Evolutionary conservation across 495 filamentous ascomycete species (phyloP).

Genomic region (Lasiosphaeriaceae sp.): DNA sequence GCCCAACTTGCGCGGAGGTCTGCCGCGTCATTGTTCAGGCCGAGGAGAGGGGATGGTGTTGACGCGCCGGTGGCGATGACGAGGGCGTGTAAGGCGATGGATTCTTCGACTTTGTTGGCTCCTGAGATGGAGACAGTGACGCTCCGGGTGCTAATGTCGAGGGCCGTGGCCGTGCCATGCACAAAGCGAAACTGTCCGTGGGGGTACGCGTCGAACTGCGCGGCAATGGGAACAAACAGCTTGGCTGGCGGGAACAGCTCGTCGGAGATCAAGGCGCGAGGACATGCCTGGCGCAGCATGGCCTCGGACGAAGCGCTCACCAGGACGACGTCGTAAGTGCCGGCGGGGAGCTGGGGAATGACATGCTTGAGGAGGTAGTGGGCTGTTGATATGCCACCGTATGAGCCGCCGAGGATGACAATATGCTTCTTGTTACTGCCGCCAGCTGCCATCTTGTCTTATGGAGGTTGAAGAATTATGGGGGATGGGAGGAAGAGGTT

Average conservation of each 20-base stretch:
- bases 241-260: conserved; percentile 42
- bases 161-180: conserved; percentile 45
- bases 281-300: conserved; percentile 42
- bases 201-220: conserved; percentile 41
- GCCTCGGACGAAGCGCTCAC: conserved; percentile 42
- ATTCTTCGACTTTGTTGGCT: conserved; percentile 16
- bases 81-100: conserved; percentile 42
- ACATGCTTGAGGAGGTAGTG: conserved; percentile 53
- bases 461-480: no score
- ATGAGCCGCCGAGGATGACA: conserved; percentile 52
- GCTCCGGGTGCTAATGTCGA: conserved; percentile 41
- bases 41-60: conserved; percentile 41
- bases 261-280: conserved; percentile 47
- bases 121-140: conserved; percentile 30
- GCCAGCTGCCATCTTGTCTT: no score
- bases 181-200: conserved; percentile 48
- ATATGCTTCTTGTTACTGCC: conserved; percentile 16
- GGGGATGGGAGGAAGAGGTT: no score
- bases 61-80: conserved; percentile 44
- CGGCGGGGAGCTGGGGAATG: conserved; percentile 36
- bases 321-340: conserved; percentile 34
- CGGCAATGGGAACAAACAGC: conserved; percentile 43
- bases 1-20: conserved; percentile 25
- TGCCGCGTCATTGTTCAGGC: conserved; percentile 22
- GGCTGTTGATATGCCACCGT: conserved; percentile 46